Conservation (phyloP, 2,329 filamentous ascomycete species). For the Zymoseptoria pseudotritici region DNA sequence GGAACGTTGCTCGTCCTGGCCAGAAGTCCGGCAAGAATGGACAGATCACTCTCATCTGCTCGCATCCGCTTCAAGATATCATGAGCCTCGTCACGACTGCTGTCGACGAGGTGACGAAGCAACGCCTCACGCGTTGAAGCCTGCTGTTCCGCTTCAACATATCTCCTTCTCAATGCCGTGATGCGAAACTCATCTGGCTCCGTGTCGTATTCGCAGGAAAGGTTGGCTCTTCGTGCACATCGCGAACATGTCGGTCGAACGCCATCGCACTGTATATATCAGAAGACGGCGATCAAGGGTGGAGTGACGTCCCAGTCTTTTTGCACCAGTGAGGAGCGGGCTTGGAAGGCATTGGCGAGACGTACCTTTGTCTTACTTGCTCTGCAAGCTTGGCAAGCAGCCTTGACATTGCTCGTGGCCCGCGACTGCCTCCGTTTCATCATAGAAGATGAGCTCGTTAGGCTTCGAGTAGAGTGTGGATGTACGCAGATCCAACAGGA, state of each 20-base stretch:
- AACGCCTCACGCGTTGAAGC: conserved; percentile 4
- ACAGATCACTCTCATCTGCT: conserved; percentile 1
- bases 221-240: not conserved
- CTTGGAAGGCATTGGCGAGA: not conserved
- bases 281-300: not conserved
- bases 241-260: conserved; percentile 5
- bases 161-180: conserved; percentile 5
- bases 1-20: not conserved
- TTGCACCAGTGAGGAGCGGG: not conserved
- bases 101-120: conserved; percentile 4
- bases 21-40: conserved; percentile 1
- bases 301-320: not conserved
- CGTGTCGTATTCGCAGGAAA: conserved; percentile 6
- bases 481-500: not conserved
- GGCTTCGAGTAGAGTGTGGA: not conserved
- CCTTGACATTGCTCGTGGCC: conserved; percentile 6
- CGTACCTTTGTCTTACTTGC: conserved; percentile 8
- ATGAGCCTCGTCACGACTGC: not conserved
- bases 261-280: conserved; percentile 6
- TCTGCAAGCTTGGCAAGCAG: conserved; percentile 9
- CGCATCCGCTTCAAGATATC: conserved; percentile 7
- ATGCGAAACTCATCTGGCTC: conserved; percentile 10
- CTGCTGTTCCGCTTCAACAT: conserved; percentile 3
- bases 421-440: not conserved
- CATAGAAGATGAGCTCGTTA: not conserved